Evolutionary conservation across 179 eudicot genomes (phyloP), one percentile per base, ranked within the genome.

Genomic region (Sideroxylon spinosum): DNA sequence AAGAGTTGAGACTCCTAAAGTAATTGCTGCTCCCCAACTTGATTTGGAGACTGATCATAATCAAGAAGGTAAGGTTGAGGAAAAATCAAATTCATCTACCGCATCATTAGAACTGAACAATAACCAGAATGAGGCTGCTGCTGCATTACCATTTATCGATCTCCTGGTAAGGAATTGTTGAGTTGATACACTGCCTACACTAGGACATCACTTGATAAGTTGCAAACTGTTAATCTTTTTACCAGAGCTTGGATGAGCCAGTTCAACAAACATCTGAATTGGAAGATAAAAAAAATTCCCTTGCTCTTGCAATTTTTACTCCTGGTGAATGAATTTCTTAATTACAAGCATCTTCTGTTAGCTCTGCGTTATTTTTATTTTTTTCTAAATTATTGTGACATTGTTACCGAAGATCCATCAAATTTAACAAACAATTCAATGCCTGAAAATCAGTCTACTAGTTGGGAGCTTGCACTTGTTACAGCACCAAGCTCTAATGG

Each of bases 401-500:
- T 9, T 64, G 4, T 64, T 48, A 61, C 25, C 60, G 83, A 80
- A 57, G 28, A 67, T 7, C 68, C 26, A 8, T 13, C 69, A 8
- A 64, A 75, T 69, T 32, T 49, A 0, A 9, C 22, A 52, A 44
- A 26, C n/a, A 26, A 44, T 71, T 26, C 82, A 49, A 69, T 48
- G 73, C 20, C 17, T 10, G 26, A 76, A 62, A 68, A 70, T 78
- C 50, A 78, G 52, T 65, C 92, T 69, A 78, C 88, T 37, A 86
- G 89, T 75, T 90, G 93, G 93, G 93, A 91, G 82, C 83, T 89
- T 59, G 91, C 88, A 79, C 83, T 91, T 13, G 93, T 87, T 74
- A 84, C 89, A 48, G 82, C 88, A 23, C 87, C 95, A 29, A 84
- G 86, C 76, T 78, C 82, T 75, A 80, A 74, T 48, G 56, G 50